These are phyloP conservation scores for Candida dendrica DNA, from an alignment of 805 yeast genomes.

Conservation along the genomic window DNA sequence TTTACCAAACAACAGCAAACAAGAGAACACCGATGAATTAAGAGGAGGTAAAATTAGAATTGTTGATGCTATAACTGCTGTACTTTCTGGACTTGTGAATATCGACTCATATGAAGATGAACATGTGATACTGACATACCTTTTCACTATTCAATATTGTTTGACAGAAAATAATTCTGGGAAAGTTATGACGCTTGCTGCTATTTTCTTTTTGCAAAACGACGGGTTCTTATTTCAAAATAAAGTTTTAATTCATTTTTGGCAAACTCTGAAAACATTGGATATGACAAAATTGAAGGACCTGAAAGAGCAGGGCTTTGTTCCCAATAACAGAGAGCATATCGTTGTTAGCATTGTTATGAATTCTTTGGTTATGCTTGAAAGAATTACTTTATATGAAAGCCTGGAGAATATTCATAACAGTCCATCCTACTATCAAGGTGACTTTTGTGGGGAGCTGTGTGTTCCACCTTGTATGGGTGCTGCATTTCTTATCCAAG, in stretches of 20 bases:
- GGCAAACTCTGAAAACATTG: slow-evolving; percentile 15
- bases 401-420: slow-evolving; percentile 23
- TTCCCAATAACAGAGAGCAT: slow-evolving; percentile 30
- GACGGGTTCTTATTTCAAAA: slow-evolving; percentile 36
- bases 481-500: slow-evolving; percentile 29
- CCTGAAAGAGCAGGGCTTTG: slow-evolving; percentile 28
- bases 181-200: slow-evolving; percentile 28
- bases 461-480: slow-evolving; percentile 12
- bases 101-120: slow-evolving; percentile 13
- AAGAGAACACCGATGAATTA: slow-evolving; percentile 28
- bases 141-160: slow-evolving; percentile 29
- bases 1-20: slow-evolving; percentile 40
- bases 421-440: slow-evolving; percentile 33
- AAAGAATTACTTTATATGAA: slow-evolving; percentile 35
- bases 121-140: slow-evolving; percentile 28
- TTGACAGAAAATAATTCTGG: slow-evolving; percentile 26
- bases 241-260: slow-evolving; percentile 20
- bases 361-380: slow-evolving; percentile 36
- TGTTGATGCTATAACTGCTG: slow-evolving; percentile 24
- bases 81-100: slow-evolving; percentile 17
- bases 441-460: slow-evolving; percentile 16
- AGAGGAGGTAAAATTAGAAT: slow-evolving; percentile 36
- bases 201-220: slow-evolving; percentile 43
- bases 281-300: slow-evolving; percentile 21
- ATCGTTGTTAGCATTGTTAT: slow-evolving; percentile 32